Evolutionary conservation across 2,329 filamentous ascomycete genomes (phyloP).

Genomic region (Stenocarpella maydis): DNA sequence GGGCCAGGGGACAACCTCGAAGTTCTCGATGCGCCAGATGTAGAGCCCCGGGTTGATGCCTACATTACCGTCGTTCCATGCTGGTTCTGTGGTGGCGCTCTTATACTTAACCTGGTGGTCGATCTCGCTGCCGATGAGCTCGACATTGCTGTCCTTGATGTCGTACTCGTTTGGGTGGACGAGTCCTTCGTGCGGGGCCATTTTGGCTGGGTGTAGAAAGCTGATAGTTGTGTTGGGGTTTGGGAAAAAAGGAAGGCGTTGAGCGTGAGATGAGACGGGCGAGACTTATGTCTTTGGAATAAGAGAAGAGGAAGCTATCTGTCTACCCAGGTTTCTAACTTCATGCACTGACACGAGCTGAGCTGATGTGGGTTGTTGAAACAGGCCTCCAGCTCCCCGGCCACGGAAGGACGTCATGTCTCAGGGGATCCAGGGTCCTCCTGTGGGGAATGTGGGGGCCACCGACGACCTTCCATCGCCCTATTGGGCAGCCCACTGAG

Average conservation of each 20-base stretch:
- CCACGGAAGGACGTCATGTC: conserved; percentile 33
- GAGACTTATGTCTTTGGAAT: not conserved
- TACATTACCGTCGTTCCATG: conserved; percentile 68
- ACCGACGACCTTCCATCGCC: not conserved
- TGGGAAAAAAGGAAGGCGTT: not conserved
- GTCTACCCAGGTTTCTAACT: not conserved
- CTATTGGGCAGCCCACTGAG: conserved; percentile 18
- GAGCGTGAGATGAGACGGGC: not conserved
- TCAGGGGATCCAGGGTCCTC: conserved; percentile 27
- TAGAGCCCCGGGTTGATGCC: conserved; percentile 62
- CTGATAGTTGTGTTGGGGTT: not conserved
- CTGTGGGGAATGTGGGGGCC: conserved; percentile 27
- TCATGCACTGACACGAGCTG: conserved; percentile 18
- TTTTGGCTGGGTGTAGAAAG: conserved; percentile 43
- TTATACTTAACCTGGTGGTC: conserved; percentile 75
- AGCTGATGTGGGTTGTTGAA: conserved; percentile 15
- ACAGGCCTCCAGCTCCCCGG: conserved; percentile 28
- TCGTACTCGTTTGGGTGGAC: conserved; percentile 71
- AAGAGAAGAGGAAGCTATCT: conserved; percentile 4
- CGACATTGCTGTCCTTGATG: conserved; percentile 73
- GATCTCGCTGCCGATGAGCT: conserved; percentile 68
- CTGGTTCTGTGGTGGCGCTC: conserved; percentile 70
- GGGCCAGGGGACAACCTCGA: conserved; percentile 70
- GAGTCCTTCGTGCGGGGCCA: conserved; percentile 69
- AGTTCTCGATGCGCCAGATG: conserved; percentile 74